A percentile compares a stretch with the other conserved stretches of the same genome.
Evolutionary conservation across 2,329 filamentous ascomycete genomes (phyloP).

Genomic region (Colletotrichum graminicola): DNA sequence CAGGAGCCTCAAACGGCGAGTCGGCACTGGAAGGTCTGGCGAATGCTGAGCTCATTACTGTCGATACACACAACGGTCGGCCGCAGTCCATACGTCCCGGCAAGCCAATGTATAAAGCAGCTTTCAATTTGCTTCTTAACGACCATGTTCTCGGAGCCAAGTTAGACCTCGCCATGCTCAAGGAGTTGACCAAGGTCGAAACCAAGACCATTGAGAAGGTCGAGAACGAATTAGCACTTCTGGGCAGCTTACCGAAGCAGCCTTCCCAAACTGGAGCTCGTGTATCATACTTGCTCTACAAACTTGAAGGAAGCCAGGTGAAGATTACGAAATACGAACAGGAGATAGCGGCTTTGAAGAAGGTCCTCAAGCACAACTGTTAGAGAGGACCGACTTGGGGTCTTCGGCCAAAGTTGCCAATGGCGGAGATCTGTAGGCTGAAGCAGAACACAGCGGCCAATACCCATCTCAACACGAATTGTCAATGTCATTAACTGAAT

Average conservation of each 20-base stretch:
- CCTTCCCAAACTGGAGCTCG: conserved; percentile 76
- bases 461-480: conserved; percentile 14
- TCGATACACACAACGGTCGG: conserved; percentile 79
- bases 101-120: conserved; percentile 87
- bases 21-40: conserved; percentile 83
- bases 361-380: conserved; percentile 65
- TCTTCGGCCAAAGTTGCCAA: not conserved
- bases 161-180: conserved; percentile 78
- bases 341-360: conserved; percentile 79
- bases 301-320: conserved; percentile 78
- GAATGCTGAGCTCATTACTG: conserved; percentile 86
- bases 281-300: conserved; percentile 78
- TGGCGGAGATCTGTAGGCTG: not conserved
- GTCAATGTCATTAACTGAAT: not conserved
- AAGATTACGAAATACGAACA: conserved; percentile 81
- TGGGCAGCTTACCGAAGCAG: conserved; percentile 79
- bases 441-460: not conserved
- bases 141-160: conserved; percentile 81
- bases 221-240: conserved; percentile 79
- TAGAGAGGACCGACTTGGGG: not conserved
- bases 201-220: conserved; percentile 80
- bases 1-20: conserved; percentile 73
- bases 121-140: conserved; percentile 78
- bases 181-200: conserved; percentile 78
- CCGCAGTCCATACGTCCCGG: conserved; percentile 83